Evolutionary conservation across 345 rosid species (phyloP), one percentile per base, ranked within the genome.

Genomic region (Corchorus olitorius): DNA sequence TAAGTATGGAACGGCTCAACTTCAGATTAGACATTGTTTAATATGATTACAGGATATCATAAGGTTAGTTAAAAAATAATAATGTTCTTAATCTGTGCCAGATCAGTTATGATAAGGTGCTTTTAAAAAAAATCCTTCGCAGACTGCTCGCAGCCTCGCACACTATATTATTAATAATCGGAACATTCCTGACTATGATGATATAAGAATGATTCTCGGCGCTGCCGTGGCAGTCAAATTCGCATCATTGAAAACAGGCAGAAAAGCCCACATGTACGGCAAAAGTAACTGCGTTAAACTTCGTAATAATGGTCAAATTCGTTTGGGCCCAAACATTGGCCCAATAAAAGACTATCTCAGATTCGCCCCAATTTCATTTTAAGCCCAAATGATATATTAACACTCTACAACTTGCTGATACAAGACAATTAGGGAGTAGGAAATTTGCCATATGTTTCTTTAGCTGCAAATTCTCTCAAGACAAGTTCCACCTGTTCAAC

Each of bases 401-500:
- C 72, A 20, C 39, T 2, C 27, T 66, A 39, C 70, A 66, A 19
- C 35, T n/a, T 43, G 52, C 27, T 55, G 33, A 22, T 12, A 56
- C 34, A 20, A 56, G 62, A 56, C 19, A n/a, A 58, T 22, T 11
- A 59, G 35, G 63, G 8, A 13, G 63, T 13, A 22, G 53, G 73
- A 50, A 69, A 41, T 69, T 69, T 13, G 71, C 12, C 20, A 22
- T 46, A 6, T 37, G 61, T 39, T 80, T 76, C 77, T 27, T 62
- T 55, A 50, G 68, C 72, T 19, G 84, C 81, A 78, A 75, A 86
- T 56, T 88, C 90, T 76, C 89, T 87, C 74, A 94, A 81, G 37
- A 94, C 87, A 39, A 65, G 82, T 76, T 91, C 94, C 50, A 94
- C 90, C 70, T 91, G 86, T 77, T 89, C 86, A 56, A 88, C 89